Percentiles rank a stretch among this genome's conserved stretches.
Evolutionary conservation across 148 eudicot genomes (phyloP).

Genomic region (Arbutus unedo): DNA sequence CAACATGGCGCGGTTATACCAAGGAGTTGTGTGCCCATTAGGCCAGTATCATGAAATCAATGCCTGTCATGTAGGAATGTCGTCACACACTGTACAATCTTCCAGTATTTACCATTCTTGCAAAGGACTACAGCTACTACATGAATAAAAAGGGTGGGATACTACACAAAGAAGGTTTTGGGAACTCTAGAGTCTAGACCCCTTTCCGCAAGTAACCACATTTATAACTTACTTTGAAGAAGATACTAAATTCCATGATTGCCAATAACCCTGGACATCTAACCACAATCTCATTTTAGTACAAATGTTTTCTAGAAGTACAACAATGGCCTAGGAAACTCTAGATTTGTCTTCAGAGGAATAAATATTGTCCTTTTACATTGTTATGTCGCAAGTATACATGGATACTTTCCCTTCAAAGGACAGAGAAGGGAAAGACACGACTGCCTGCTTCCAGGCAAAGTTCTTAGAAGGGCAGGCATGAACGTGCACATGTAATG

Average conservation of each 20-base stretch:
- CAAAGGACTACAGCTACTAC: not conserved
- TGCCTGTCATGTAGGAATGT: not conserved
- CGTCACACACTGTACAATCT: not conserved
- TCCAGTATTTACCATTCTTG: not conserved
- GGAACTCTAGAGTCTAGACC: not conserved
- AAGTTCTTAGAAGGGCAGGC: constrained; percentile 5
- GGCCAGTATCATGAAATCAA: not conserved
- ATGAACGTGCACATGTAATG: not conserved
- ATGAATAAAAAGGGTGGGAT: not conserved
- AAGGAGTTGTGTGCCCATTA: not conserved
- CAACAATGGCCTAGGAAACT: not conserved
- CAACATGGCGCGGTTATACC: not conserved
- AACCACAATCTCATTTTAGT: not conserved
- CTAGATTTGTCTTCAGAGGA: not conserved
- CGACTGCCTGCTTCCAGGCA: not conserved
- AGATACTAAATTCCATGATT: not conserved
- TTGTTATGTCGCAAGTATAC: not conserved
- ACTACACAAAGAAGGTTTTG: not conserved
- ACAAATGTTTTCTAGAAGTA: not conserved
- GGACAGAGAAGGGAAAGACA: not conserved
- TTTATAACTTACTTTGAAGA: not conserved
- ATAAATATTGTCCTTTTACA: not conserved
- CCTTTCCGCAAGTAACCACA: not conserved
- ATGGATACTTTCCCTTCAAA: not conserved
- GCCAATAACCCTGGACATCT: not conserved